These are phyloP conservation scores for Plasmodium fragile DNA, from an alignment of 169 alveolate species.

Conservation along the genomic window DNA sequence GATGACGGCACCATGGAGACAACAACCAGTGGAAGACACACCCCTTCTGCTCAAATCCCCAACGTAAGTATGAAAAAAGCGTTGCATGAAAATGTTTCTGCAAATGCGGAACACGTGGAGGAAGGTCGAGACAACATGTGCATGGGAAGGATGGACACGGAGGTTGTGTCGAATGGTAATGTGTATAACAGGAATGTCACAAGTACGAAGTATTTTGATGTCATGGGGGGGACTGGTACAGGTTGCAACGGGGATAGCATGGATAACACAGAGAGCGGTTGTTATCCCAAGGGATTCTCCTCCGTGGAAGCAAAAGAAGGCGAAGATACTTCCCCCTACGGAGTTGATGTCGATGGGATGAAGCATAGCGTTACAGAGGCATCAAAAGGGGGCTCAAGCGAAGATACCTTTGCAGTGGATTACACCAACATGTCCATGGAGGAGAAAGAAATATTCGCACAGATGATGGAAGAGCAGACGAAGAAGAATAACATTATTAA, in stretches of 20 bases:
- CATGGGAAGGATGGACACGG: not conserved
- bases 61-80: not conserved
- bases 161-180: not conserved
- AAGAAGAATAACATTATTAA: not conserved
- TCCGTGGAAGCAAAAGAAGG: not conserved
- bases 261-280: not conserved
- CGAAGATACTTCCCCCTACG: not conserved
- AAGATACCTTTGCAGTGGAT: not conserved
- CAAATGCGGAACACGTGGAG: not conserved
- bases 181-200: slow-evolving; percentile 20
- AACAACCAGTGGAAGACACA: not conserved
- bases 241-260: not conserved
- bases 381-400: not conserved
- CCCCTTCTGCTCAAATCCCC: not conserved
- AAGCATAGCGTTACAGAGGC: not conserved
- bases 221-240: not conserved
- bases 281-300: not conserved
- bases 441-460: slow-evolving; percentile 14
- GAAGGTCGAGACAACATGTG: not conserved
- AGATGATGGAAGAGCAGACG: not conserved
- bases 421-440: not conserved
- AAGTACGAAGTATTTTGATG: slow-evolving; percentile 41
- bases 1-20: not conserved
- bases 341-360: not conserved
- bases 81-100: not conserved